phyloP scores from a whole-genome alignment of 1,139 yeast species.

The Geotrichum aggregatum region DNA sequence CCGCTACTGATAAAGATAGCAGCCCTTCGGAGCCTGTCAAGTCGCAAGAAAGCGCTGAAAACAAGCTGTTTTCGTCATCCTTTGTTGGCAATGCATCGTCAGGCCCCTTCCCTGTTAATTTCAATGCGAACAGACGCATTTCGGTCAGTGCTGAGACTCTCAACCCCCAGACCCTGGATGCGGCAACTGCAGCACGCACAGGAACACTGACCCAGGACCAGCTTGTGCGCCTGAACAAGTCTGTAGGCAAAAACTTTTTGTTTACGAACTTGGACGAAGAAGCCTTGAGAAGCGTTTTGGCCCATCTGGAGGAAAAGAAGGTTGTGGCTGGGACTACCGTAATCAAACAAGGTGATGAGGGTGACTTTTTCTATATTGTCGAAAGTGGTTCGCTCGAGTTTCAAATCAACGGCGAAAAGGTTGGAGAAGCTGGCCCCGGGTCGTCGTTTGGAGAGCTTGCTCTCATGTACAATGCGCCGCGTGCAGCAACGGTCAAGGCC shows the following conservation, averaged over 20 bases:
- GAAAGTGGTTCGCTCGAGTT: conserved; percentile 84
- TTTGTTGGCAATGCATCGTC: conserved; percentile 27
- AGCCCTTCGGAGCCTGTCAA: background rate
- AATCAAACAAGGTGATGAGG: conserved; percentile 92
- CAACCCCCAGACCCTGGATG: conserved; percentile 29
- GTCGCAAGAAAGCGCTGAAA: background rate
- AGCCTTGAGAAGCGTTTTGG: conserved; percentile 70
- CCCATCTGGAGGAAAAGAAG: conserved; percentile 71
- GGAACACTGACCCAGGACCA: conserved; percentile 53
- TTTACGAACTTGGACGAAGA: conserved; percentile 72
- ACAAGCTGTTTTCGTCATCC: conserved; percentile 9
- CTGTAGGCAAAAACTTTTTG: conserved; percentile 75
- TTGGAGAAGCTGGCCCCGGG: conserved; percentile 74
- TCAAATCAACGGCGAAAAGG: conserved; percentile 66
- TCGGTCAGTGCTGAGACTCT: conserved; percentile 73
- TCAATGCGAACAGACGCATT: conserved; percentile 79
- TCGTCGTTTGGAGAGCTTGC: conserved; percentile 96
- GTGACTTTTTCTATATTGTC: conserved; percentile 87
- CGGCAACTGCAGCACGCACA: conserved; percentile 21
- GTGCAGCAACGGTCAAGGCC: conserved; percentile 93
- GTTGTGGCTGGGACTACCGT: conserved; percentile 60
- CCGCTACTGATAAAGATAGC: background rate
- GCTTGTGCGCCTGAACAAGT: conserved; percentile 60
- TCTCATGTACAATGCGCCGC: conserved; percentile 92
- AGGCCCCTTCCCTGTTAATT: conserved; percentile 32